A percentile compares a stretch with the other conserved stretches of the same genome.
Evolutionary conservation across 140 eudicot species (phyloP).

Genomic region (Anethum foeniculum): DNA sequence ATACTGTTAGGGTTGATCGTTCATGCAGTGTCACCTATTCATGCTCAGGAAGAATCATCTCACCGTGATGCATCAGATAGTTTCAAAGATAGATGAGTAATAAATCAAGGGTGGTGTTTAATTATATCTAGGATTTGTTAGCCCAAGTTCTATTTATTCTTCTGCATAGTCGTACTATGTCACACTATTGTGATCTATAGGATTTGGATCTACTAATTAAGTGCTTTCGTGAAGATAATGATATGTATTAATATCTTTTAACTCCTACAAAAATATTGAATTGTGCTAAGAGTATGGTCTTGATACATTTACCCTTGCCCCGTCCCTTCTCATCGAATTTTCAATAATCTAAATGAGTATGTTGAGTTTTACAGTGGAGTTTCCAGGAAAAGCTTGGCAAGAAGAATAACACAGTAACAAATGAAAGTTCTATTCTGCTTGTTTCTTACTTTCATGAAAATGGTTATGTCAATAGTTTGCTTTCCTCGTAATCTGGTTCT

Average conservation of each 20-base stretch:
- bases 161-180: background rate
- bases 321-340: background rate
- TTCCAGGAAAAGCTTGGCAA: background rate
- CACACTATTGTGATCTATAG: background rate
- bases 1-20: slow-evolving; percentile 37
- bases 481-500: background rate
- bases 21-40: slow-evolving; percentile 50
- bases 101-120: background rate
- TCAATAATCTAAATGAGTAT: background rate
- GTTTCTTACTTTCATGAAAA: background rate
- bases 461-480: background rate
- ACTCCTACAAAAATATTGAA: background rate
- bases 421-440: background rate
- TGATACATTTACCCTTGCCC: background rate
- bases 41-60: slow-evolving; percentile 48
- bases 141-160: background rate
- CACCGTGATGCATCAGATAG: background rate
- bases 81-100: background rate
- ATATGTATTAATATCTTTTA: background rate
- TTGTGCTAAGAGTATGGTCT: background rate
- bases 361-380: background rate
- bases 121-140: background rate
- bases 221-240: background rate
- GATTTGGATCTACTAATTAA: background rate
- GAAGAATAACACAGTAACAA: background rate